phyloP scores from a whole-genome alignment of 1,139 yeast species.

The Suhomyces guaymorum region DNA sequence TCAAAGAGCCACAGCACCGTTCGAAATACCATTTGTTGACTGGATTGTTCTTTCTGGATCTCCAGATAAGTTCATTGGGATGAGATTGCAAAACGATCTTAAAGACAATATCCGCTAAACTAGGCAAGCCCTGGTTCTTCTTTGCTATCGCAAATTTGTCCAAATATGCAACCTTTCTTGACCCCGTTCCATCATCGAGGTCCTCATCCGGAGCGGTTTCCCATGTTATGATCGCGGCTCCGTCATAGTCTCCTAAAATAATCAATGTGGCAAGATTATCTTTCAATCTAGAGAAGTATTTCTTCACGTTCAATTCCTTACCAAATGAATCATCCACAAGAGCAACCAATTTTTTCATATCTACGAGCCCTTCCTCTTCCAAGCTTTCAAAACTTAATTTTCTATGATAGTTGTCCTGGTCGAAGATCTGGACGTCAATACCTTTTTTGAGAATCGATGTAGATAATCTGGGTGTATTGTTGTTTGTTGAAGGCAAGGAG shows the following conservation, averaged over 20 bases:
- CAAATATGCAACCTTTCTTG: constrained; percentile 58
- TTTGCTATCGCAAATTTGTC: constrained; percentile 92
- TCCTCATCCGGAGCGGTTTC: constrained; percentile 36
- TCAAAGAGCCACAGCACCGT: constrained; percentile 72
- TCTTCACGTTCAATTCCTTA: constrained; percentile 59
- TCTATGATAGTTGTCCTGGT: constrained; percentile 29
- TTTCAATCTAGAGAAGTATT: constrained; percentile 66
- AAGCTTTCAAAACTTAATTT: constrained; percentile 47
- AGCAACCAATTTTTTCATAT: constrained; percentile 54
- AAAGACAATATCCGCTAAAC: constrained; percentile 90
- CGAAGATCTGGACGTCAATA: constrained; percentile 57
- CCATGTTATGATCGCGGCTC: constrained; percentile 89
- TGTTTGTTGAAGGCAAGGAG: constrained; percentile 76
- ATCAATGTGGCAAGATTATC: constrained; percentile 71
- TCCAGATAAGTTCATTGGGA: constrained; percentile 80
- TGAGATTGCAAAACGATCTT: constrained; percentile 72
- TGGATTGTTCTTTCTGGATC: constrained; percentile 82
- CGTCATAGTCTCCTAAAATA: constrained; percentile 92
- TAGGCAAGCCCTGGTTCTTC: constrained; percentile 83
- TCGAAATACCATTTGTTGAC: constrained; percentile 98
- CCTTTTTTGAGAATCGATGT: constrained; percentile 86
- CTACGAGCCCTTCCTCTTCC: constrained; percentile 50
- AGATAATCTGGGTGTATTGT: constrained; percentile 61
- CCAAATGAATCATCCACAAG: constrained; percentile 83
- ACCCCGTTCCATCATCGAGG: constrained; percentile 17